Conservation (phyloP, 2,329 filamentous ascomycete genomes). For the Fusarium sp. region DNA sequence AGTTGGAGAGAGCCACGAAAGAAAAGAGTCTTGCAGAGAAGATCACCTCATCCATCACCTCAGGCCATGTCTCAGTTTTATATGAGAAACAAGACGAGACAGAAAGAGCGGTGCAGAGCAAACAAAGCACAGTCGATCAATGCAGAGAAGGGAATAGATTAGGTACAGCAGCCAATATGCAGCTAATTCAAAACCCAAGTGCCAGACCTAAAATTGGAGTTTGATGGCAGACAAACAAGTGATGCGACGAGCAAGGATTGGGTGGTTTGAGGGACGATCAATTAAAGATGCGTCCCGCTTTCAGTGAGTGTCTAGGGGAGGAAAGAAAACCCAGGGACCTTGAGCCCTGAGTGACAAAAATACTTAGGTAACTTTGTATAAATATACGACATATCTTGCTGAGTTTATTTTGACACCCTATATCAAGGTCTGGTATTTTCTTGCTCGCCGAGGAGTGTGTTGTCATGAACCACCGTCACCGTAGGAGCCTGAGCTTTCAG, state of each 20-base stretch:
- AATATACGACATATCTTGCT: no score
- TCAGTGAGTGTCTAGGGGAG: background rate
- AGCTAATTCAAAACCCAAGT: slow-evolving; percentile 20
- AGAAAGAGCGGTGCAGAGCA: slow-evolving; percentile 9
- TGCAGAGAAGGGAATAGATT: background rate
- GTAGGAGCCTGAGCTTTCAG: slow-evolving; percentile 23
- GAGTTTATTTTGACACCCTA: no score
- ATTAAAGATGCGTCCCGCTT: slow-evolving; percentile 31
- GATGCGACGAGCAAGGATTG: slow-evolving; percentile 41
- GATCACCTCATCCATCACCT: background rate
- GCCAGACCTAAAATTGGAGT: slow-evolving; percentile 13
- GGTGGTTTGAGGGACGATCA: slow-evolving; percentile 32
- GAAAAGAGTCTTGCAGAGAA: slow-evolving; percentile 11
- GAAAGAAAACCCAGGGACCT: no score
- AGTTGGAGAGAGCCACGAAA: slow-evolving; percentile 5
- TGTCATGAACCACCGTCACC: slow-evolving; percentile 21
- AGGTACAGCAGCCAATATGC: slow-evolving; percentile 3
- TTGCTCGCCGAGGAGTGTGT: background rate
- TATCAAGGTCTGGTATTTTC: no score
- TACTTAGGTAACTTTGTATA: no score
- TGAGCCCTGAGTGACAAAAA: no score
- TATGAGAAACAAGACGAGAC: background rate
- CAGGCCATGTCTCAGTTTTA: slow-evolving; percentile 14
- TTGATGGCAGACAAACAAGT: slow-evolving; percentile 33
- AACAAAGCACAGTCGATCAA: background rate